phyloP scores from a whole-genome alignment of 1,139 yeast species.

The Groenewaldozyma sp. region DNA sequence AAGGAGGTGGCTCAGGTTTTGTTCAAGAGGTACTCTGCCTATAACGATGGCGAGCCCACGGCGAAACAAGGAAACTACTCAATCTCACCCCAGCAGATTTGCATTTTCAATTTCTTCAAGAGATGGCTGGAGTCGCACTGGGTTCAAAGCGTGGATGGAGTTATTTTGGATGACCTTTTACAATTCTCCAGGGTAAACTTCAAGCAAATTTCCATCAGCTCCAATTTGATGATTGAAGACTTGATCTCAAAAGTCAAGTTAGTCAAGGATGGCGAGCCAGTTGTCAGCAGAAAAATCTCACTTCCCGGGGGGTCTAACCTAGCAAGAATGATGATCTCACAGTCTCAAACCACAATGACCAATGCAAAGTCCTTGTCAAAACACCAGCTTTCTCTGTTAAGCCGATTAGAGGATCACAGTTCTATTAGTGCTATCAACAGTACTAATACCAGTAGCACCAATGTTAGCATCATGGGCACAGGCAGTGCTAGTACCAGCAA shows the following conservation, averaged over 20 bases:
- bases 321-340: not conserved
- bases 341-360: not conserved
- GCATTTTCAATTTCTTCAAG: slow-evolving; percentile 60
- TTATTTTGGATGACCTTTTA: slow-evolving; percentile 54
- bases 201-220: slow-evolving; percentile 16
- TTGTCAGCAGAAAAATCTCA: slow-evolving; percentile 7
- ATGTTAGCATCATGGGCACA: too few species aligned
- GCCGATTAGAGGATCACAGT: not conserved
- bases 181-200: slow-evolving; percentile 60
- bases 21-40: slow-evolving; percentile 50
- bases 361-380: slow-evolving; percentile 9
- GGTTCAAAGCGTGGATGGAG: slow-evolving; percentile 55
- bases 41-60: slow-evolving; percentile 18
- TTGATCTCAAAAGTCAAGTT: slow-evolving; percentile 19
- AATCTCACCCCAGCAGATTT: slow-evolving; percentile 49
- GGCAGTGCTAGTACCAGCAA: not conserved
- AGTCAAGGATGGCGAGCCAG: slow-evolving; percentile 20
- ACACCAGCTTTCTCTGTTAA: slow-evolving; percentile 13
- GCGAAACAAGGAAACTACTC: slow-evolving; percentile 24
- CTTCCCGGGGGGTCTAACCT: slow-evolving; percentile 1
- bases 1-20: slow-evolving; percentile 62
- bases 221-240: slow-evolving; percentile 20
- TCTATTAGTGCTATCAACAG: not conserved
- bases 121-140: slow-evolving; percentile 87
- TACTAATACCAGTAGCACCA: too few species aligned